These are phyloP conservation scores for Tetrapisispora iriomotensis DNA, from an alignment of 805 yeast genomes.

Conservation along the genomic window DNA sequence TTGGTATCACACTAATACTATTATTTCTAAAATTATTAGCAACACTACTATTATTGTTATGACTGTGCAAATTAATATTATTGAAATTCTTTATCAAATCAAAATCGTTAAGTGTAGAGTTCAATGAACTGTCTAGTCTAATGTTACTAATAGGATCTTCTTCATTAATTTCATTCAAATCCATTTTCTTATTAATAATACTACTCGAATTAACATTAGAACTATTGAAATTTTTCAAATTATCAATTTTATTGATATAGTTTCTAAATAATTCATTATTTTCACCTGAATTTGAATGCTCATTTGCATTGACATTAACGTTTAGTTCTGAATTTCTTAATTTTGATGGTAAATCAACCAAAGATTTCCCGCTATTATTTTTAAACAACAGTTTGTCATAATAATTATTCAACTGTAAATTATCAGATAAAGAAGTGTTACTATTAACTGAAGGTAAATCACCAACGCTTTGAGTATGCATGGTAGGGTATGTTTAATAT, in stretches of 20 bases:
- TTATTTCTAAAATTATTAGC: neutral
- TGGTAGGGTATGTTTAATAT: too few species aligned
- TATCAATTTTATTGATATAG: conserved; percentile 1
- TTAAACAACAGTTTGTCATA: conserved; percentile 28
- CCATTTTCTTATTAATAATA: neutral
- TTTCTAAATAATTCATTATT: conserved; percentile 1
- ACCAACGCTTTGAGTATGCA: too few species aligned
- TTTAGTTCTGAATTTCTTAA: neutral
- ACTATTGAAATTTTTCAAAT: neutral
- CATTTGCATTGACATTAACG: neutral
- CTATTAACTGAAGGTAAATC: conserved; percentile 28
- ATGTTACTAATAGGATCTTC: conserved; percentile 1
- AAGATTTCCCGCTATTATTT: conserved; percentile 26
- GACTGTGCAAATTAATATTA: conserved; percentile 2
- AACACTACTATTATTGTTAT: neutral
- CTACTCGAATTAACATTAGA: neutral
- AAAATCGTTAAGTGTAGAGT: conserved; percentile 2
- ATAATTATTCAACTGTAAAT: conserved; percentile 25
- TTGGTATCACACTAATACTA: conserved; percentile 1
- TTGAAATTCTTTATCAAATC: conserved; percentile 24
- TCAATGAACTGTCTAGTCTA: neutral
- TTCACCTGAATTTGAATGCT: neutral
- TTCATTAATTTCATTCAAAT: neutral
- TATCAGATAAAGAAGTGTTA: conserved; percentile 28
- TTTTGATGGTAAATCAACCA: conserved; percentile 24